A percentile compares a stretch with the other conserved stretches of the same genome.
phyloP scores from a whole-genome alignment of 2,329 filamentous ascomycete genomes.

The Alternaria panax region DNA sequence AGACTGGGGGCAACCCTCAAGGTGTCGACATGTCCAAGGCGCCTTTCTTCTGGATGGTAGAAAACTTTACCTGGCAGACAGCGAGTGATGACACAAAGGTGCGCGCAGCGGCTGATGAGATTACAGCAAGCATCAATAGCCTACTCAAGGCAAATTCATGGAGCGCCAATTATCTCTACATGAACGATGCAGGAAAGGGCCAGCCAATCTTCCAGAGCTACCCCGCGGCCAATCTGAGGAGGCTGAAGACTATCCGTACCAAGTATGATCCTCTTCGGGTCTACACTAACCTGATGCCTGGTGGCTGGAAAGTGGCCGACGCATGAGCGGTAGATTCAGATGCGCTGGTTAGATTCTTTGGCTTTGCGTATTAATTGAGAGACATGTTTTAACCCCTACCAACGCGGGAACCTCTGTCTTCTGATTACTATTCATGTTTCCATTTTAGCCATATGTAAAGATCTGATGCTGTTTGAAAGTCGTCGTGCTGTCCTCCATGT shows the following conservation, averaged over 20 bases:
- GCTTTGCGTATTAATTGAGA: background rate
- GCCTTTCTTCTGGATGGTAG: conserved; percentile 28
- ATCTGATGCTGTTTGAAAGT: fast-evolving
- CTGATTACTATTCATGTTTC: no score
- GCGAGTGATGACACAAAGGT: conserved; percentile 16
- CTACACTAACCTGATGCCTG: conserved; percentile 34
- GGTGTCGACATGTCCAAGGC: conserved; percentile 23
- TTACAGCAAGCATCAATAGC: conserved; percentile 18
- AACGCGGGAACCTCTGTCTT: background rate
- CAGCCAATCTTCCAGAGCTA: conserved; percentile 39
- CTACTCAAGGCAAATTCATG: conserved; percentile 4
- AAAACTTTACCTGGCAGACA: conserved; percentile 21
- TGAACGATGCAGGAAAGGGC: conserved; percentile 38
- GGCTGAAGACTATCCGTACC: conserved; percentile 36
- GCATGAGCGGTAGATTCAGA: background rate
- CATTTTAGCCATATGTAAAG: background rate
- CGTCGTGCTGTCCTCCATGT: background rate
- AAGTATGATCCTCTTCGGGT: conserved; percentile 42
- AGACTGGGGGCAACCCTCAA: conserved; percentile 30
- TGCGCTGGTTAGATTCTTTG: background rate
- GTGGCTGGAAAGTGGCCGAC: conserved; percentile 31
- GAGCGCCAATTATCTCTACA: conserved; percentile 21
- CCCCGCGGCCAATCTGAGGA: conserved; percentile 37
- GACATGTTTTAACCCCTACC: background rate
- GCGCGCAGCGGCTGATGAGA: conserved; percentile 11